Evolutionary conservation across 805 yeast genomes (phyloP).

Genomic region (Ogataea methanolica): DNA sequence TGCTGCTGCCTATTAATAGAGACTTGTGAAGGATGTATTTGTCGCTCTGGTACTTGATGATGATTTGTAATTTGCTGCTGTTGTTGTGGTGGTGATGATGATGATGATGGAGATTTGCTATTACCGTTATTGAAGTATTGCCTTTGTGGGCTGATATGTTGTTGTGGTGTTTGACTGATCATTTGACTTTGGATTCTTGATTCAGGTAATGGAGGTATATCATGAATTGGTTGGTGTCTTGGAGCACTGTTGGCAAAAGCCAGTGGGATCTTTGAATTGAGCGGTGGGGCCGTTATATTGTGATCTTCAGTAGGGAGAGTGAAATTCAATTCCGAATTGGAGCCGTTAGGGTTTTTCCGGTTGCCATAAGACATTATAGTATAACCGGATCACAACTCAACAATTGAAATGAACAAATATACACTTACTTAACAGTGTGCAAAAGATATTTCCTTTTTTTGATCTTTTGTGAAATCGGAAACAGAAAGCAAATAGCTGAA

Average conservation of each 20-base stretch:
- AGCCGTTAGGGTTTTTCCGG: constrained; percentile 3
- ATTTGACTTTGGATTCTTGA: constrained; percentile 9
- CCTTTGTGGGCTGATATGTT: constrained; percentile 1
- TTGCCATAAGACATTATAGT: no score
- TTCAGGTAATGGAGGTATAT: constrained; percentile 20
- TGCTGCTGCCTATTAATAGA: not conserved
- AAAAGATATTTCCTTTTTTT: no score
- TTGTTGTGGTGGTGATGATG: constrained; percentile 10
- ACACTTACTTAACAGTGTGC: not conserved
- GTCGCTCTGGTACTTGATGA: not conserved
- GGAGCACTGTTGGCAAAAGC: not conserved
- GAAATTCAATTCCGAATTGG: constrained; percentile 4
- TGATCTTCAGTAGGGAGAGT: constrained; percentile 3
- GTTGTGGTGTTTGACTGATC: constrained; percentile 4
- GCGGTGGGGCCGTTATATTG: not conserved
- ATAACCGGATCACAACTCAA: no score
- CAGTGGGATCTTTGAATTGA: not conserved
- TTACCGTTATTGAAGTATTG: not conserved
- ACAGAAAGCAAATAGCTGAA: no score
- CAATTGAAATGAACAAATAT: no score
- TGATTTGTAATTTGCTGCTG: not conserved
- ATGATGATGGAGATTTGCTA: constrained; percentile 4
- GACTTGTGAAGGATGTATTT: not conserved
- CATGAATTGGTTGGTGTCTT: constrained; percentile 5
- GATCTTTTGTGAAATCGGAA: no score